Evolutionary conservation across 805 yeast species (phyloP), one percentile per base, ranked within the genome.

Genomic region (Yarrowia sp.): DNA sequence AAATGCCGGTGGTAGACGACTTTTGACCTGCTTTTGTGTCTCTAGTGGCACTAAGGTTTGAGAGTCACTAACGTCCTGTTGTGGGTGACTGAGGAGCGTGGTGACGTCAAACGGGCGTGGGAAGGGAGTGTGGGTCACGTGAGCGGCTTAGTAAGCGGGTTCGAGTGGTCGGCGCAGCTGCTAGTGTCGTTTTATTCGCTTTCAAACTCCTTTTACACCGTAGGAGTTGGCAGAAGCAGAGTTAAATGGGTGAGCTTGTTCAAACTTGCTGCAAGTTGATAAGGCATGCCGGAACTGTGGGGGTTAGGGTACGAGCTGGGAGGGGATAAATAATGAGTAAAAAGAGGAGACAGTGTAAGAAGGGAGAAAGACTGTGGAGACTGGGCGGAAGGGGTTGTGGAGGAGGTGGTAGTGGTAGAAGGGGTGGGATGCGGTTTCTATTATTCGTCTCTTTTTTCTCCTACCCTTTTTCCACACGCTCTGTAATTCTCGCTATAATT

Each of bases 41-140:
- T 55, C 63, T 56, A 56, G 63, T 42, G 63, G 63, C 48, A 56
- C 63, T 56, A 56, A 56, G 63, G 63, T 56, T 26, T 56, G 61
- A 5, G 36, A 36, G n/a, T 19, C 41, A 45, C 63, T 26, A 41
- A 56, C 48, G 63, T 41, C 19, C 15, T 42, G 63, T 56, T 9
- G 63, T 56, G 63, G 48, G 63, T 19, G 59, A 9, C 10, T 10
- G 40, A 11, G 12, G 40, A 38, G 12, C 10, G 40, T 11, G 40
- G 40, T 5, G 40, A 38, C 12, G 12, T 38, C 12, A 38, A 11
- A 38, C 40, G 40, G 40, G 40, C 12, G 40, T 26, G 32, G 32
- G 32, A 2, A 26, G 2, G 7, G 32, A 3, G 7, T 26, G 3
- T 26, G 32, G 2, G 32, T 26, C 32, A 26, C 32, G 32, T 26